These are phyloP conservation scores for Solanum ahanhuiri DNA, from an alignment of 257 asterid species.

Conservation along the genomic window DNA sequence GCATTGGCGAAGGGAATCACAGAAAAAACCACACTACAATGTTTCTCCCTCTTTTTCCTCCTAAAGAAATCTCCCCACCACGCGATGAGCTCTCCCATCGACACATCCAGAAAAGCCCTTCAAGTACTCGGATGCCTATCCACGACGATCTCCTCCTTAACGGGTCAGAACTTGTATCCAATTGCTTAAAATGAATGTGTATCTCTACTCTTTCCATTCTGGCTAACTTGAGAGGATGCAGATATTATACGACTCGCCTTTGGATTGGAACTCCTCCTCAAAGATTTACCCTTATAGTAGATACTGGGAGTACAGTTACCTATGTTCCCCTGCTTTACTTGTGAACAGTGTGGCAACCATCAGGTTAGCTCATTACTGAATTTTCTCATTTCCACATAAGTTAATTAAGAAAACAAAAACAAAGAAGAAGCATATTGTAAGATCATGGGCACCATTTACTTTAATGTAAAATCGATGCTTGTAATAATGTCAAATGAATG, in stretches of 20 bases:
- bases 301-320: constrained; percentile 91
- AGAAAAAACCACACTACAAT: constrained; percentile 8
- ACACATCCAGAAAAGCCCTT: constrained; percentile 20
- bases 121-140: constrained; percentile 65
- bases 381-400: neutral
- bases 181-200: neutral
- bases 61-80: constrained; percentile 10
- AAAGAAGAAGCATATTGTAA: no score
- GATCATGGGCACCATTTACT: neutral
- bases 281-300: constrained; percentile 80
- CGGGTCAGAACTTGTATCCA: constrained; percentile 27
- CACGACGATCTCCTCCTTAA: constrained; percentile 80
- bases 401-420: neutral
- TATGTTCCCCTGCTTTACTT: constrained; percentile 90
- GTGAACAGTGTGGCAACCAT: constrained; percentile 85
- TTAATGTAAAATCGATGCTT: neutral
- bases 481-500: neutral
- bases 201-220: neutral
- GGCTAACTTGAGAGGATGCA: constrained; percentile 13
- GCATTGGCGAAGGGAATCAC: neutral
- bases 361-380: constrained; percentile 34
- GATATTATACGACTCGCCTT: constrained; percentile 75
- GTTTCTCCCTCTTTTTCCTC: constrained; percentile 23
- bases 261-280: constrained; percentile 98
- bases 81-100: neutral